Evolutionary conservation across 148 eudicot genomes (phyloP), one percentile per base, ranked within the genome.

Genomic region (Amaranthus cruentus): DNA sequence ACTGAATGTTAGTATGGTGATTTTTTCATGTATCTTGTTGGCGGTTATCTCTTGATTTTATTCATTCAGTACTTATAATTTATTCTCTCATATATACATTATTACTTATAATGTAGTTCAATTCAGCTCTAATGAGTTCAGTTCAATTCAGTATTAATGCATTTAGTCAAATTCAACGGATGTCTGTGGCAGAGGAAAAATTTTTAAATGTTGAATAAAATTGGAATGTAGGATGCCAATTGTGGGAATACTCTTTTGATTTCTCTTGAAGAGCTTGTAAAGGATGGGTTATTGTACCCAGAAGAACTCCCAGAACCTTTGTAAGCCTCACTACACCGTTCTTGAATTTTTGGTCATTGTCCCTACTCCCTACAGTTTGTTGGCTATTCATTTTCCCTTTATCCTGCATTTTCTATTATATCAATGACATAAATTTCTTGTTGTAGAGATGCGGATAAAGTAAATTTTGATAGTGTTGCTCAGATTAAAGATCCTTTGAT

Each of bases 201-300:
- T 28, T 28, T 5, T 5, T 11, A 66, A 49, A 44, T 55, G 0
- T 21, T 48, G 52, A 47, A 47, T 55, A 71, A 28, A 48, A 11
- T 46, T 74, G 67, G 62, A 60, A 72, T 69, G 57, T 75, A 91
- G 99, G 99, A 95, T 86, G 97, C 99, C 73, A 95, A 95, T 83
- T 95, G 97, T 78, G 99, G 99, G 18, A 95, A 95, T 66, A 95
- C 96, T 15, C 97, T 95, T 86, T 73, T 92, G 81, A 91, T 95
- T 62, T 95, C 99, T 70, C 97, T 95, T 54, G 94, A 95, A 69
- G 99, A 95, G 78, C 94, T 95, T 77, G 96, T 95, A 9, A 82
- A 95, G 79, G 99, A 95, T 86, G 99, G 98, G 49, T 81, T 95
- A 59, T 79, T 95, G 82, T 76, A 73, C 66, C 80, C 83, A 73